Percentiles rank a stretch among this genome's conserved stretches.
These are phyloP conservation scores for Carex myosuroides DNA, from an alignment of 176 grass and related monocot genomes.

Conservation along the genomic window DNA sequence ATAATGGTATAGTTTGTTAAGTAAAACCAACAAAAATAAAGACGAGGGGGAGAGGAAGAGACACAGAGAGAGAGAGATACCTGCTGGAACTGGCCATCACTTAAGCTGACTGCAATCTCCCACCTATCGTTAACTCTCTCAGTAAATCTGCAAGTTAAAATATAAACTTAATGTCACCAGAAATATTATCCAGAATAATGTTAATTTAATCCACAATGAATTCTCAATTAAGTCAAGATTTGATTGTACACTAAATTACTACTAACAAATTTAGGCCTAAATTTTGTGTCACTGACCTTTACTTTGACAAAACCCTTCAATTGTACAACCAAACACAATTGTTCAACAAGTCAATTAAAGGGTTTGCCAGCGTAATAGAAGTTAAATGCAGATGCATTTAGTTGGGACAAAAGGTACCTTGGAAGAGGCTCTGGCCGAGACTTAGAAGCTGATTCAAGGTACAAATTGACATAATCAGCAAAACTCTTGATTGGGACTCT, in stretches of 20 bases:
- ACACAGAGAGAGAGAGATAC: conserved; percentile 4
- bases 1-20: neutral
- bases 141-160: conserved; percentile 30
- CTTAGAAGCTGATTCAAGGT: conserved; percentile 37
- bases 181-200: neutral
- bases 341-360: neutral
- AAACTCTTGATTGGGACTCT: conserved; percentile 49
- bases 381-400: neutral
- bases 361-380: neutral
- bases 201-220: neutral
- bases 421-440: conserved; percentile 16
- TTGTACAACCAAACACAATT: neutral
- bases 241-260: too few species aligned
- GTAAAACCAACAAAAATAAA: neutral
- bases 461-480: conserved; percentile 57
- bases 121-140: conserved; percentile 71
- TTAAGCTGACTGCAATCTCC: conserved; percentile 69
- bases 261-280: neutral
- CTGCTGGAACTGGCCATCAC: conserved; percentile 97
- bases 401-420: conserved; percentile 28
- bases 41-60: neutral
- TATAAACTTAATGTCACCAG: neutral
- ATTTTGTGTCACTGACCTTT: neutral
- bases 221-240: neutral
- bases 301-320: neutral